These are phyloP conservation scores for Podospora appendiculata DNA, from an alignment of 495 filamentous ascomycete species.

Conservation along the genomic window DNA sequence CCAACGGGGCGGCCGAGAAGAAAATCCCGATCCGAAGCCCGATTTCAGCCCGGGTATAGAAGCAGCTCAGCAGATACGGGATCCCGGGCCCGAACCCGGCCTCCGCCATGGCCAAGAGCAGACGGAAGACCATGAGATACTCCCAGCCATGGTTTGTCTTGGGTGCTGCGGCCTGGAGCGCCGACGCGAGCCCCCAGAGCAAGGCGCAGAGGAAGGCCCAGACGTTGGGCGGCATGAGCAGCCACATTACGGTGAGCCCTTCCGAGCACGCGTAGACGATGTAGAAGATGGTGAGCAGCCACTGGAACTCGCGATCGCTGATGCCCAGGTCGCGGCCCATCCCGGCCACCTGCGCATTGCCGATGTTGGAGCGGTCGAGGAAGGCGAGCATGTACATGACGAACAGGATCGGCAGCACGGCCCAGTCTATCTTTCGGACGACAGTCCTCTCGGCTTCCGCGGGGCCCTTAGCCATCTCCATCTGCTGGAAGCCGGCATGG, in stretches of 20 bases:
- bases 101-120: slow-evolving; percentile 60
- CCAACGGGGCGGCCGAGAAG: slow-evolving; percentile 69
- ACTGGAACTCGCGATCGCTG: slow-evolving; percentile 41
- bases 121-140: slow-evolving; percentile 59
- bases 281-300: slow-evolving; percentile 77
- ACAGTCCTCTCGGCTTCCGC: too few relatives aligned
- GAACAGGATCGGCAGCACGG: slow-evolving; percentile 43
- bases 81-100: slow-evolving; percentile 63
- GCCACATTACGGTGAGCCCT: slow-evolving; percentile 65
- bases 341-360: slow-evolving; percentile 55
- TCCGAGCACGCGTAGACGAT: slow-evolving; percentile 55
- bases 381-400: slow-evolving; percentile 55
- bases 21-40: slow-evolving; percentile 73
- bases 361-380: slow-evolving; percentile 62
- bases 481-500: too few relatives aligned
- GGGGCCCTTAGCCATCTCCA: too few relatives aligned
- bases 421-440: slow-evolving; percentile 44
- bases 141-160: slow-evolving; percentile 38
- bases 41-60: slow-evolving; percentile 72
- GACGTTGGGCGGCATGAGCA: slow-evolving; percentile 49
- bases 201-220: slow-evolving; percentile 24
- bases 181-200: slow-evolving; percentile 45
- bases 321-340: slow-evolving; percentile 36
- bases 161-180: slow-evolving; percentile 51
- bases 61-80: slow-evolving; percentile 72